Percentiles rank a stretch among this genome's conserved stretches.
Conservation (phyloP, 2,329 filamentous ascomycete species). For the Clarireedia homoeocarpa region DNA sequence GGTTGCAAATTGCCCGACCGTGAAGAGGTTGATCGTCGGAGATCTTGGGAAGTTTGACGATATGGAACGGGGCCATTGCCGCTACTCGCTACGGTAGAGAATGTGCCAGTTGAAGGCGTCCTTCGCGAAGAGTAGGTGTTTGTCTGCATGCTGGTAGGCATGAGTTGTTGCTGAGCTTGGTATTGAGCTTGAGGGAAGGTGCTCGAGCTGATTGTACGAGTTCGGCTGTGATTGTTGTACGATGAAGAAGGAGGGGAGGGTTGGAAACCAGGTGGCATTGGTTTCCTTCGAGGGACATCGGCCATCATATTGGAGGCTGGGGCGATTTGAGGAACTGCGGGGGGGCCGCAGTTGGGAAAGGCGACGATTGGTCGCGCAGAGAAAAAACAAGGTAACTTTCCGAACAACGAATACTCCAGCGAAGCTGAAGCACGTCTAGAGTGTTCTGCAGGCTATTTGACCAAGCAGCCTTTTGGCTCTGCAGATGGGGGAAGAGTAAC, state of each 20-base stretch:
- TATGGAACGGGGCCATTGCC: conserved; percentile 39
- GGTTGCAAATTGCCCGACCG: conserved; percentile 51
- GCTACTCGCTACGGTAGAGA: conserved; percentile 57
- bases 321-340: background rate
- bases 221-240: conserved; percentile 26
- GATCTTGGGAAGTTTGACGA: conserved; percentile 51
- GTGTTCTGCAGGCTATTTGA: background rate
- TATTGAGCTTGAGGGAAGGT: conserved; percentile 20
- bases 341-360: background rate
- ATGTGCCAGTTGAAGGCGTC: conserved; percentile 62
- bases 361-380: background rate
- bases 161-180: conserved; percentile 13
- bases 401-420: conserved; percentile 1
- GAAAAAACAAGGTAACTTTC: background rate
- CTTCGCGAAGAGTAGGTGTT: conserved; percentile 36
- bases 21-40: conserved; percentile 73
- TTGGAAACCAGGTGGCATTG: conserved; percentile 24
- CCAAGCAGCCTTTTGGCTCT: background rate
- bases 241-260: conserved; percentile 13
- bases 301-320: conserved; percentile 22
- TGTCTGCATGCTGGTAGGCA: conserved; percentile 26
- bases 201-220: conserved; percentile 33
- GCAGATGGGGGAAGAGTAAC: background rate
- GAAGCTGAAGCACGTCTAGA: conserved; percentile 2
- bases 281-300: conserved; percentile 25